Percentiles rank a stretch among this genome's conserved stretches.
Conservation (phyloP, 2,329 filamentous ascomycete species). For the Paraphaeosphaeria minitans region DNA sequence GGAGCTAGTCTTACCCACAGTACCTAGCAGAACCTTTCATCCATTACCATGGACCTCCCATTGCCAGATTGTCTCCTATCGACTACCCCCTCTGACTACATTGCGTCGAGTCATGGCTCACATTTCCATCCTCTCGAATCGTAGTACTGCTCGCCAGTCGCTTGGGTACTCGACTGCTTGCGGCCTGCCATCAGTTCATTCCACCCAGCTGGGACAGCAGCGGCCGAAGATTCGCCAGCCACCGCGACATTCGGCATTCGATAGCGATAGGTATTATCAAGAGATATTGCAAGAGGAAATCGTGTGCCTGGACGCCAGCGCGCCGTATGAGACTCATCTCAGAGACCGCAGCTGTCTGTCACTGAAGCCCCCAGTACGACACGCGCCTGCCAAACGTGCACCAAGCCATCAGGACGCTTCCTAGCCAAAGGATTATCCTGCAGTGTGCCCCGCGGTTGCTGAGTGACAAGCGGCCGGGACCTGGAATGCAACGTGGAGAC, state of each 20-base stretch:
- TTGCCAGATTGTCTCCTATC: conserved; percentile 17
- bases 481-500: conserved; percentile 27
- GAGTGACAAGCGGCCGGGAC: conserved; percentile 2
- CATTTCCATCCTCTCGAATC: not conserved
- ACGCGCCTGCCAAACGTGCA: not conserved
- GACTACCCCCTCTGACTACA: conserved; percentile 4
- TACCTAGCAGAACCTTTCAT: conserved; percentile 24
- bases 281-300: conserved; percentile 11
- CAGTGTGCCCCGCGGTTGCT: not conserved
- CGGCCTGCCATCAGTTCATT: conserved; percentile 16
- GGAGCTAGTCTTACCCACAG: not conserved
- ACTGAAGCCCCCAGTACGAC: not conserved
- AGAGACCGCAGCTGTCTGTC: not conserved
- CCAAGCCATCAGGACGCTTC: not conserved
- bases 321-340: not conserved
- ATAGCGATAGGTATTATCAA: not conserved
- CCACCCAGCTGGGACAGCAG: conserved; percentile 12
- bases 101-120: conserved; percentile 1
- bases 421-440: conserved; percentile 4
- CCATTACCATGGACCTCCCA: conserved; percentile 19
- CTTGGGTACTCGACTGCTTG: conserved; percentile 15
- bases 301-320: not conserved
- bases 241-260: not conserved
- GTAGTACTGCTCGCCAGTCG: not conserved
- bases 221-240: conserved; percentile 4